phyloP scores from a whole-genome alignment of 352 stramenopile species.

The Phytophthora constricta region DNA sequence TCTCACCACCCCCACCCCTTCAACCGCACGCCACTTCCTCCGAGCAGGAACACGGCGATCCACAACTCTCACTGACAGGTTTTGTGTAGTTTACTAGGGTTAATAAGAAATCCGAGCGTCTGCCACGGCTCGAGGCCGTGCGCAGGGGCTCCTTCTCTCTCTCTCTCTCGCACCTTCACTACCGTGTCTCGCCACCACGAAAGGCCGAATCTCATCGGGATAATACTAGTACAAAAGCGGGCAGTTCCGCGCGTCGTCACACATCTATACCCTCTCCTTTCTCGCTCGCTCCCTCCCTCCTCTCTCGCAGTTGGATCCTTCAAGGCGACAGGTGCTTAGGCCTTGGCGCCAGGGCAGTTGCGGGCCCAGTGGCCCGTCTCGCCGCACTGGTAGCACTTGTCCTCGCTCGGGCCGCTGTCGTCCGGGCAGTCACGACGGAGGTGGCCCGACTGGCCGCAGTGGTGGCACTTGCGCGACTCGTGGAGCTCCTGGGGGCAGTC shows the following conservation, averaged over 20 bases:
- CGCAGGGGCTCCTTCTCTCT: slow-evolving; percentile 38
- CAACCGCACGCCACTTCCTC: background rate
- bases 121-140: slow-evolving; percentile 9
- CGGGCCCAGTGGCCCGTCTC: slow-evolving; percentile 81
- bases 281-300: slow-evolving; percentile 45
- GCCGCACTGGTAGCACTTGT: slow-evolving; percentile 89
- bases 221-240: slow-evolving; percentile 73
- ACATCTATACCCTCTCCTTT: slow-evolving; percentile 60
- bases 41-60: background rate
- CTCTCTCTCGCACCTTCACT: slow-evolving; percentile 46
- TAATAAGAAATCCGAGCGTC: slow-evolving; percentile 50
- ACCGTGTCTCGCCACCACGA: slow-evolving; percentile 51
- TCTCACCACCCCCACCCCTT: background rate
- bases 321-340: slow-evolving; percentile 40
- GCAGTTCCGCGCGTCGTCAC: slow-evolving; percentile 49
- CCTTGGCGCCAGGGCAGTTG: slow-evolving; percentile 70
- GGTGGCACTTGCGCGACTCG: slow-evolving; percentile 81
- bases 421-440: slow-evolving; percentile 84
- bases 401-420: slow-evolving; percentile 63
- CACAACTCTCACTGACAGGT: slow-evolving; percentile 1
- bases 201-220: slow-evolving; percentile 52
- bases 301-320: slow-evolving; percentile 45
- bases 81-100: slow-evolving; percentile 42
- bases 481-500: slow-evolving; percentile 74
- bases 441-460: slow-evolving; percentile 73